Conservation (phyloP, 2,329 filamentous ascomycete genomes). For the Phyllosticta paracitricarpa region DNA sequence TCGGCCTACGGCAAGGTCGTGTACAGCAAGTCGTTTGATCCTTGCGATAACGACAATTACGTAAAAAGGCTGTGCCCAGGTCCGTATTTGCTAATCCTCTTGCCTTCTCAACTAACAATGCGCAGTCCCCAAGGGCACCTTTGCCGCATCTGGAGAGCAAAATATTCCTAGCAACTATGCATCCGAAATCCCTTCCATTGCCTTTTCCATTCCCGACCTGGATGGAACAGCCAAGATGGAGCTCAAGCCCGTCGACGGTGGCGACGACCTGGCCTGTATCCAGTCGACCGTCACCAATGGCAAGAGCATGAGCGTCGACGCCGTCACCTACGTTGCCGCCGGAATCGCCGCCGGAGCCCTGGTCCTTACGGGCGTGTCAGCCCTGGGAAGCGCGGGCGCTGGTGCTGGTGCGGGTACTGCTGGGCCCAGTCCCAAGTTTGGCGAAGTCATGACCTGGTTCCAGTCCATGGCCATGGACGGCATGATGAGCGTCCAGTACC, state of each 20-base stretch:
- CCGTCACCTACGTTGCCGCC: slow-evolving; percentile 73
- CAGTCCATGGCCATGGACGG: slow-evolving; percentile 91
- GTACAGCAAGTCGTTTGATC: slow-evolving; percentile 73
- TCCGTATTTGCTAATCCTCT: slow-evolving; percentile 31
- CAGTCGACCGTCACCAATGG: slow-evolving; percentile 75
- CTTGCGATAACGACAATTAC: slow-evolving; percentile 59
- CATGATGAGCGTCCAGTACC: slow-evolving; percentile 87
- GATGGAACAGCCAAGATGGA: slow-evolving; percentile 73
- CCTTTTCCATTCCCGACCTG: slow-evolving; percentile 84
- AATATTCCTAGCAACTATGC: slow-evolving; percentile 62
- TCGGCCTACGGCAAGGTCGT: slow-evolving; percentile 76
- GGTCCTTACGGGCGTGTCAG: slow-evolving; percentile 60
- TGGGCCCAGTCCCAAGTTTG: slow-evolving; percentile 71
- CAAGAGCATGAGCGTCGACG: slow-evolving; percentile 65
- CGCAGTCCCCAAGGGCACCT: slow-evolving; percentile 61
- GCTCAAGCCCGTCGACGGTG: slow-evolving; percentile 52
- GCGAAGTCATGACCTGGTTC: slow-evolving; percentile 79
- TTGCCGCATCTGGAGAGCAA: slow-evolving; percentile 63
- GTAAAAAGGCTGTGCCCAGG: slow-evolving; percentile 72
- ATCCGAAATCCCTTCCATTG: slow-evolving; percentile 71
- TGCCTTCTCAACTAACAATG: slow-evolving; percentile 15
- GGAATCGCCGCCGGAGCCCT: slow-evolving; percentile 80
- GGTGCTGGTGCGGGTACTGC: slow-evolving; percentile 43
- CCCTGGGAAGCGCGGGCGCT: slow-evolving; percentile 45
- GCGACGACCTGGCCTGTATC: slow-evolving; percentile 67